A percentile compares a stretch with the other conserved stretches of the same genome.
phyloP scores from a whole-genome alignment of 306 rosid species.

The Cicer judaicum region DNA sequence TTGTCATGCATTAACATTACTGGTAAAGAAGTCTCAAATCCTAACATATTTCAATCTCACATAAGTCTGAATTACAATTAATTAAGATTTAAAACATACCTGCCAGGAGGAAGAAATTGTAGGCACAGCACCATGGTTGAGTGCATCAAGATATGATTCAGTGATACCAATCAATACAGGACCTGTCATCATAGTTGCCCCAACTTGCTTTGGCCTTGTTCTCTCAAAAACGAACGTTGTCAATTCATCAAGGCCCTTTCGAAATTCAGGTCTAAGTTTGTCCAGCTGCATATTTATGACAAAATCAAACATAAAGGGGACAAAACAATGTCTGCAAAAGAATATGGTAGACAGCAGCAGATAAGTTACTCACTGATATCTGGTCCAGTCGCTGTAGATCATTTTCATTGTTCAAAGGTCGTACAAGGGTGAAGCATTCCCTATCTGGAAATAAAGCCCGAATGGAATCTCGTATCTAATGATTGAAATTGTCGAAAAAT shows the following conservation, averaged over 20 bases:
- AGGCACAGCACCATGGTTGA: constrained; percentile 97
- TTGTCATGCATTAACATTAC: neutral
- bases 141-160: constrained; percentile 86
- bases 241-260: constrained; percentile 79
- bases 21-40: constrained; percentile 21
- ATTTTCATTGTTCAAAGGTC: constrained; percentile 86
- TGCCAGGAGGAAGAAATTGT: constrained; percentile 97
- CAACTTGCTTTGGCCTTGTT: constrained; percentile 96
- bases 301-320: constrained; percentile 23
- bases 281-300: constrained; percentile 60
- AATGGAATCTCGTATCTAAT: constrained; percentile 89
- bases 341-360: neutral
- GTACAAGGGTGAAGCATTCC: constrained; percentile 94
- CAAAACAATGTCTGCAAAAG: constrained; percentile 7
- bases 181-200: constrained; percentile 95
- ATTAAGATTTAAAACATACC: constrained; percentile 54
- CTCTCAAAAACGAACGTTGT: constrained; percentile 89
- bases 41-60: neutral
- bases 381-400: constrained; percentile 90
- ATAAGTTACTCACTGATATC: constrained; percentile 63
- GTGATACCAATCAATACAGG: constrained; percentile 87
- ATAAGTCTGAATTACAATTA: constrained; percentile 10
- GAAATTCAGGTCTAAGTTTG: constrained; percentile 87
- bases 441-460: constrained; percentile 93
- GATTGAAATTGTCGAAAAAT: constrained; percentile 42